Percentiles rank a stretch among this genome's conserved stretches.
Conservation (phyloP, 164 flowering plant species). For the Berberis thunbergii region DNA sequence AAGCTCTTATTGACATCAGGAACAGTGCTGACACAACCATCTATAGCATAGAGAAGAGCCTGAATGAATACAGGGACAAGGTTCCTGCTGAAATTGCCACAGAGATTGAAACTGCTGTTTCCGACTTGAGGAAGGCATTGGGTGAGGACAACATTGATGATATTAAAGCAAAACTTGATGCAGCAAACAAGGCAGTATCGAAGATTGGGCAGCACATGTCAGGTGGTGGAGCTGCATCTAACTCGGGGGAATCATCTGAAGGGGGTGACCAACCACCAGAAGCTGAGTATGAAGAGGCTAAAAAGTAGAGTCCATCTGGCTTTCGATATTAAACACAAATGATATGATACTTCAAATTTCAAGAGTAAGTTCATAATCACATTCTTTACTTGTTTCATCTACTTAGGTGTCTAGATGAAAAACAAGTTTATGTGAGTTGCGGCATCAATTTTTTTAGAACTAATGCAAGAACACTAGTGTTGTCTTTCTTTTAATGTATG, state of each 20-base stretch:
- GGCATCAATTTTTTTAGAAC: too few relatives aligned
- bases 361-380: too few relatives aligned
- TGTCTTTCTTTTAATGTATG: too few relatives aligned
- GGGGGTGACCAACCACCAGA: constrained; percentile 59
- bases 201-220: constrained; percentile 75
- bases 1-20: constrained; percentile 46
- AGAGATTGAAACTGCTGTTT: constrained; percentile 53
- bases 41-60: constrained; percentile 66
- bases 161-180: constrained; percentile 58
- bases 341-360: too few relatives aligned
- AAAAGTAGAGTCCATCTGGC: constrained; percentile 29
- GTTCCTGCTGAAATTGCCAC: constrained; percentile 45
- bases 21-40: constrained; percentile 64
- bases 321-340: too few relatives aligned
- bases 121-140: constrained; percentile 46
- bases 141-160: constrained; percentile 38
- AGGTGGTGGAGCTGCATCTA: constrained; percentile 30
- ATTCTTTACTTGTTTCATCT: too few relatives aligned
- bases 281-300: constrained; percentile 70
- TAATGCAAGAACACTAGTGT: too few relatives aligned
- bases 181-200: constrained; percentile 61
- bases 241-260: constrained; percentile 23
- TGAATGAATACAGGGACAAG: constrained; percentile 65
- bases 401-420: too few relatives aligned
- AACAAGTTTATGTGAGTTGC: too few relatives aligned